A percentile compares a stretch with the other conserved stretches of the same genome.
Evolutionary conservation across 2,329 filamentous ascomycete genomes (phyloP).

Genomic region (Colletotrichum tropicale): DNA sequence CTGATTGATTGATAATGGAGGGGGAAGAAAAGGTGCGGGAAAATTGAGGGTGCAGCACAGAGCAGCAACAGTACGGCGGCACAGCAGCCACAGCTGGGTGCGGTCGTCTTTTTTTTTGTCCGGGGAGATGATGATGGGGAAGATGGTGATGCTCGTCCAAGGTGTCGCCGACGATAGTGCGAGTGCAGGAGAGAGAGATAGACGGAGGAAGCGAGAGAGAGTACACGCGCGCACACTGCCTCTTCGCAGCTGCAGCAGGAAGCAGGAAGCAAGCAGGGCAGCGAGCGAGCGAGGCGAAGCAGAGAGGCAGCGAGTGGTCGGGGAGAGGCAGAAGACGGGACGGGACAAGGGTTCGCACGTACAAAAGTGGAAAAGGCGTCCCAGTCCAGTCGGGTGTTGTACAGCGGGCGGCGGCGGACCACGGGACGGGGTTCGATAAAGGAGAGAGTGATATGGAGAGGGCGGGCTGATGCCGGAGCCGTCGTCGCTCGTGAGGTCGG

Average conservation of each 20-base stretch:
- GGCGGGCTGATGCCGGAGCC: background rate
- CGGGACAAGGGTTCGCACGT: slow-evolving; percentile 10
- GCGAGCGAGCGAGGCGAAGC: background rate
- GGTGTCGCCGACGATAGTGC: background rate
- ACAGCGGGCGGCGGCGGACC: background rate
- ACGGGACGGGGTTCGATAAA: background rate
- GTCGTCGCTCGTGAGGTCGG: background rate
- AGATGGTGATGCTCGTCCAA: background rate
- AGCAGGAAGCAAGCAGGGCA: background rate
- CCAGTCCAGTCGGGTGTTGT: background rate
- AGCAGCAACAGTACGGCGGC: background rate
- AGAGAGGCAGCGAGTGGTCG: slow-evolving; percentile 2
- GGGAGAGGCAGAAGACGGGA: background rate
- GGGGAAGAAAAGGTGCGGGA: slow-evolving; percentile 4
- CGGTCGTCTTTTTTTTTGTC: background rate
- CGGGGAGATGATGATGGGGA: background rate
- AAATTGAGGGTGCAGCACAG: background rate
- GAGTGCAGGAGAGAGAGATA: background rate
- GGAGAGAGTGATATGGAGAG: background rate
- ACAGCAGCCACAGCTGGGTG: background rate
- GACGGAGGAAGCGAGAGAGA: background rate
- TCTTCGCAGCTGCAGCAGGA: background rate
- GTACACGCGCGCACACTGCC: background rate
- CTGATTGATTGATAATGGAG: slow-evolving; percentile 16
- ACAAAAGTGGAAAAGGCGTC: slow-evolving; percentile 16